Base-by-base conservation (phyloP, 768 basidiomycete genomes). In the Macrolepiota albuminosa region DNA sequence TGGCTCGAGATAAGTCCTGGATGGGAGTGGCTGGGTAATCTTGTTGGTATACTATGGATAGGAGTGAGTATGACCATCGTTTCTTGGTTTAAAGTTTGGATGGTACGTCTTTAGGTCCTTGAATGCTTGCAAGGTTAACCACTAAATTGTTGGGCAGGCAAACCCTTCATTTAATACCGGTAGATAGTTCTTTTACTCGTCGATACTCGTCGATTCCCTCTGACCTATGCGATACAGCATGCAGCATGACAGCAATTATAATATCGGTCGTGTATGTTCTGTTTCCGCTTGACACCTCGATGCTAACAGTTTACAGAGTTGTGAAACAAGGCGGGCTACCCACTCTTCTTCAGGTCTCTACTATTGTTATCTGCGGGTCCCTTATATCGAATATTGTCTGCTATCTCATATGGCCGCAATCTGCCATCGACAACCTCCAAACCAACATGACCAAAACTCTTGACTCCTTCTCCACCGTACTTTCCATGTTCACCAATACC, bases 31-130 rank as follows among this genome's bases (percentile, higher is more conserved):
- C 70, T 91, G 26, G 93, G 87, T 0, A 91, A 95, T 64, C 66
- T 82, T 45, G 70, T 92, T 24, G 87, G 87, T 11, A 82, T 97
- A 26, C 52, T 84, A 7, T 97, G 91, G 91, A 81, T 99, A 60
- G 95, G 91, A 4, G 65, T 91, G 3, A 86, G 88, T 24, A 90
- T 96, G 81, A 88, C 87, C 52, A 69, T 81, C 4, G 71, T 98
- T 18, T 93, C 95, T 1, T 98, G 92, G 90, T 84, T 88, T 75
- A 98, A 98, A 71, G 82, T 91, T 2, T 93, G 89, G 86, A 93
- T 98, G 81, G 81, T 78, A 54, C 60, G 75, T 57, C 21, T 42
- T 10, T 16, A 9, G 6, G 21, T 24, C 21, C 16, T 29, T 43
- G 18, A 21, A 53, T 0, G 21, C 7, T 40, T 9, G 18, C 39